These are phyloP conservation scores for Lophium mytilinum DNA, from an alignment of 495 filamentous ascomycete genomes.

Conservation along the genomic window DNA sequence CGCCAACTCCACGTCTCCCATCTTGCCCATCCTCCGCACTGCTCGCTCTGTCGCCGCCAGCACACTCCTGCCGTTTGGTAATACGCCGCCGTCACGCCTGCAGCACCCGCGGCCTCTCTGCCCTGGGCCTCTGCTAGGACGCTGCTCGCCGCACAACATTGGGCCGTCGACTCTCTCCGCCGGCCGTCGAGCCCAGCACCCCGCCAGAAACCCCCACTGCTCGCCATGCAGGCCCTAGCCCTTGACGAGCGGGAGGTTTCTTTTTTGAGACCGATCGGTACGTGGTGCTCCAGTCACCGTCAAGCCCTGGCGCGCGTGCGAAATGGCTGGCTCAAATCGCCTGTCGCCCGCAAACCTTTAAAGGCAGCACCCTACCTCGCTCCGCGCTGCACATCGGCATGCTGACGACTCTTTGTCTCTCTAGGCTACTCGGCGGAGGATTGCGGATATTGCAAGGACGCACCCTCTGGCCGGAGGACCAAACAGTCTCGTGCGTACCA, in stretches of 20 bases:
- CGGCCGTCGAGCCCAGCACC: background rate
- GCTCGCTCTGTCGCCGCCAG: too few species aligned
- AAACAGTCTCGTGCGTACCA: constrained; percentile 33
- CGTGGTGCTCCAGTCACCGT: constrained; percentile 21
- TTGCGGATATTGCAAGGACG: constrained; percentile 37
- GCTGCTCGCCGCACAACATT: background rate
- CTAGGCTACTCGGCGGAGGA: constrained; percentile 33
- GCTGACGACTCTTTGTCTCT: constrained; percentile 11
- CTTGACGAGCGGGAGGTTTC: background rate
- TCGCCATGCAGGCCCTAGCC: constrained; percentile 23
- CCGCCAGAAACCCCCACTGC: constrained; percentile 3
- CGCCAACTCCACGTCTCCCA: too few species aligned
- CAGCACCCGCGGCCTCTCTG: background rate
- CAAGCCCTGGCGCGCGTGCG: constrained; percentile 14
- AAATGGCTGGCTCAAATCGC: constrained; percentile 16
- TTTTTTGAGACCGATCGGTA: constrained; percentile 24
- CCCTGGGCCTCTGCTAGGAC: background rate
- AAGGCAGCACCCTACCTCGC: constrained; percentile 4
- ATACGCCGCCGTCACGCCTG: background rate
- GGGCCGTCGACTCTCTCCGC: background rate
- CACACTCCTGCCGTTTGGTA: too few species aligned
- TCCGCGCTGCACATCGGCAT: constrained; percentile 9
- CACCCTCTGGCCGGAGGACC: constrained; percentile 31
- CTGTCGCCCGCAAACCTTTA: background rate
- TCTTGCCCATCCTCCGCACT: too few species aligned